Conservation (phyloP, 495 filamentous ascomycete genomes). For the Aspergillus carlsbadensis region DNA sequence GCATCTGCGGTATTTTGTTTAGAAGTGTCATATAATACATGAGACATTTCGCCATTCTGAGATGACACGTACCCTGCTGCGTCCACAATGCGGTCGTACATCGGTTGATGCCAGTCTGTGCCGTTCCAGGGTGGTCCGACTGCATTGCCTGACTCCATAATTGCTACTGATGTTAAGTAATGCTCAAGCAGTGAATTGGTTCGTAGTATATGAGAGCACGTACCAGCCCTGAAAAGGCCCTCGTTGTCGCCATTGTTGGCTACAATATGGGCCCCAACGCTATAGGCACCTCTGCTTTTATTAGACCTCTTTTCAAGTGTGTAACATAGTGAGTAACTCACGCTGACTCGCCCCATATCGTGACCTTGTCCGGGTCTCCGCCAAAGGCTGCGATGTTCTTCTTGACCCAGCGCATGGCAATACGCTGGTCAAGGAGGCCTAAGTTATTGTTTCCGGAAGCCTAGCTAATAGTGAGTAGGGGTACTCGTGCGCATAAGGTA, state of each 20-base stretch:
- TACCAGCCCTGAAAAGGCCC: conserved; percentile 37
- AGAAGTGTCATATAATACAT: neutral
- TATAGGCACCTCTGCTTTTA: conserved; percentile 32
- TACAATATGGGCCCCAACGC: conserved; percentile 37
- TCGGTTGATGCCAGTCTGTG: conserved; percentile 41
- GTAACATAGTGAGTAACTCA: conserved; percentile 18
- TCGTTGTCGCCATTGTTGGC: conserved; percentile 36
- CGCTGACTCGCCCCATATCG: conserved; percentile 73
- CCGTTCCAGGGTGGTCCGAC: conserved; percentile 40
- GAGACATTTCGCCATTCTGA: neutral
- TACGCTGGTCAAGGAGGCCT: conserved; percentile 50
- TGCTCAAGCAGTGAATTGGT: neutral
- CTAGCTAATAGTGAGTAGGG: conserved; percentile 12
- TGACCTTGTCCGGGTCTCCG: conserved; percentile 58
- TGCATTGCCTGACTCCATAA: conserved; percentile 66
- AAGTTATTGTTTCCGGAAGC: conserved; percentile 49
- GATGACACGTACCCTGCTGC: conserved; percentile 26
- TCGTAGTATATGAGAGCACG: neutral
- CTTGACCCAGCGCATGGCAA: conserved; percentile 50
- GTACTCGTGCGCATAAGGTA: neutral
- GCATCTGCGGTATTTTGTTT: conserved; percentile 46
- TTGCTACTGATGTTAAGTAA: conserved; percentile 36
- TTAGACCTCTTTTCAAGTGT: neutral
- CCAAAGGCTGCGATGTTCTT: conserved; percentile 53
- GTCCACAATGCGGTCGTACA: conserved; percentile 39